phyloP scores from a whole-genome alignment of 169 alveolate genomes.

The Cryptosporidium bovis region DNA sequence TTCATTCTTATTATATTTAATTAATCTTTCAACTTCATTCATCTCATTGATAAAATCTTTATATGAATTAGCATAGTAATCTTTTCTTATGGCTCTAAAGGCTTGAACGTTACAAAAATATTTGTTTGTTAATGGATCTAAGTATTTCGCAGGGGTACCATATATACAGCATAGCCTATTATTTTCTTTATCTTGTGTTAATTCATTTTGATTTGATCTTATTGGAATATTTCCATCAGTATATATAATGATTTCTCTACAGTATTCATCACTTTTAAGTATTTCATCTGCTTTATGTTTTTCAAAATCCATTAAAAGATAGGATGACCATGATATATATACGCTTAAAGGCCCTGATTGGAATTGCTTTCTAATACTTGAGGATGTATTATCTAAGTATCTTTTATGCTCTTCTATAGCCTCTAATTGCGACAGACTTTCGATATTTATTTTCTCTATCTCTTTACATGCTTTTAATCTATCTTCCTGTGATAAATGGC shows the following conservation, averaged over 20 bases:
- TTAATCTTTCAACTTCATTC: conserved; percentile 22
- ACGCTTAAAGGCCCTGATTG: conserved; percentile 51
- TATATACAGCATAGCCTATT: conserved; percentile 7
- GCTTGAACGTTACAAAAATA: conserved; percentile 64
- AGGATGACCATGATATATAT: conserved; percentile 68
- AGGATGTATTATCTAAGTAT: conserved; percentile 56
- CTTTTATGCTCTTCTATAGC: conserved; percentile 62
- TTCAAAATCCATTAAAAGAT: conserved; percentile 71
- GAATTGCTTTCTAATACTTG: conserved; percentile 59
- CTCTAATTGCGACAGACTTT: conserved; percentile 45
- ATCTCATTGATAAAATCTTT: conserved; percentile 19
- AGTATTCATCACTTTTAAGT: conserved; percentile 25
- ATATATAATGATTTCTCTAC: conserved; percentile 61
- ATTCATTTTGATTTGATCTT: background rate
- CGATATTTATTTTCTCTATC: conserved; percentile 51
- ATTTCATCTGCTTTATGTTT: conserved; percentile 39
- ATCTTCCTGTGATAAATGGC: conserved; percentile 57
- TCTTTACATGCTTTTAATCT: conserved; percentile 38
- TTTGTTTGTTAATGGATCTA: conserved; percentile 53
- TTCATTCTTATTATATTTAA: conserved; percentile 17
- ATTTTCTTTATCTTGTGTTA: background rate
- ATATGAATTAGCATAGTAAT: conserved; percentile 26
- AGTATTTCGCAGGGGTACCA: conserved; percentile 51
- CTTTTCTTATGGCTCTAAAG: conserved; percentile 33
- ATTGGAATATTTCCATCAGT: conserved; percentile 59